A percentile compares a stretch with the other conserved stretches of the same genome.
phyloP scores from a whole-genome alignment of 345 rosid species.

The Brassica rapa region DNA sequence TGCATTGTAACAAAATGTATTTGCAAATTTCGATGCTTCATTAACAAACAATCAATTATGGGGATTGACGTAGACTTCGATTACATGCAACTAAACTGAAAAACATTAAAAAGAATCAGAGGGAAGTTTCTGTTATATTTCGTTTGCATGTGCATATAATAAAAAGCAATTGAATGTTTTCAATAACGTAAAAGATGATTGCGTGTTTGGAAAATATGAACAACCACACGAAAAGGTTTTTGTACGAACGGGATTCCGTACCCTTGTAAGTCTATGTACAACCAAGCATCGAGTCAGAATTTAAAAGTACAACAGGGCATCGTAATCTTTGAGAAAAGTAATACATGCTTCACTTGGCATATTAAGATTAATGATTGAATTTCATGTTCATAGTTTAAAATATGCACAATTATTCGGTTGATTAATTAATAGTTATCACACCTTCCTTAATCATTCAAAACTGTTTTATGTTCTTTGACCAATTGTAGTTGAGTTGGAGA shows the following conservation, averaged over 20 bases:
- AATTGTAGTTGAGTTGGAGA: conserved; percentile 7
- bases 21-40: neutral
- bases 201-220: conserved; percentile 26
- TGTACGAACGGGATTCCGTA: conserved; percentile 37
- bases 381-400: neutral
- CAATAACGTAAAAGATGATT: conserved; percentile 11
- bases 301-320: neutral
- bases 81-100: conserved; percentile 17
- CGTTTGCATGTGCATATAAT: conserved; percentile 36
- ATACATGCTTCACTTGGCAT: conserved; percentile 26
- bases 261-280: conserved; percentile 32
- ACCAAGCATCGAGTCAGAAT: conserved; percentile 16
- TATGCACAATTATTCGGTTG: conserved; percentile 11
- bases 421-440: conserved; percentile 4
- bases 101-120: conserved; percentile 5
- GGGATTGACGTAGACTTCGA: conserved; percentile 12
- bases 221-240: neutral
- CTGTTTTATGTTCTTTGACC: conserved; percentile 35
- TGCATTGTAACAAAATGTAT: neutral
- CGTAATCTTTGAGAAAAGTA: conserved; percentile 9
- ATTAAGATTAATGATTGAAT: conserved; percentile 11
- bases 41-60: neutral
- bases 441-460: conserved; percentile 25
- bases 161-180: conserved; percentile 26
- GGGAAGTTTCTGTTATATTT: conserved; percentile 42